Percentiles rank a stretch among this genome's conserved stretches.
phyloP scores from a whole-genome alignment of 164 flowering plant genomes.

The Platanus orientalis region DNA sequence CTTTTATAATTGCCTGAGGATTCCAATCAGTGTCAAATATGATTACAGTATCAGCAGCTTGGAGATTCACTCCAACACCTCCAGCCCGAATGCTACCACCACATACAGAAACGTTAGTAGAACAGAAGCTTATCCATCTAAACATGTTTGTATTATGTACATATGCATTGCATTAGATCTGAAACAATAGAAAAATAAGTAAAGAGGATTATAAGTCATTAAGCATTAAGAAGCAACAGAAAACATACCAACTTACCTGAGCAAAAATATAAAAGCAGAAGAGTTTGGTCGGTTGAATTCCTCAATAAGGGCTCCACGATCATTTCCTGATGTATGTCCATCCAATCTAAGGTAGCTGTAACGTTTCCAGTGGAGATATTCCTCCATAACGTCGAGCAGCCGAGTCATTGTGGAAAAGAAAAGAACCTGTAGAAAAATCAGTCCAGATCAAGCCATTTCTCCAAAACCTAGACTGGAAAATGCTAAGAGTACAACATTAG shows the following conservation, averaged over 20 bases:
- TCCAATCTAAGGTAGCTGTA: constrained; percentile 90
- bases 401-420: constrained; percentile 99
- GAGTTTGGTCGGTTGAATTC: constrained; percentile 71
- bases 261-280: constrained; percentile 81
- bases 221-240: not conserved
- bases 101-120: constrained; percentile 16
- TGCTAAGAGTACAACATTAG: no score
- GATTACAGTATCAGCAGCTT: constrained; percentile 98
- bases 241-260: constrained; percentile 41
- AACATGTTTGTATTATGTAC: not conserved
- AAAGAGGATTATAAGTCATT: not conserved
- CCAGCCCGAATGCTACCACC: constrained; percentile 89
- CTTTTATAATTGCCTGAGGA: constrained; percentile 72
- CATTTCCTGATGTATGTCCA: constrained; percentile 95
- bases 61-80: constrained; percentile 99
- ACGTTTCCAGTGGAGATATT: constrained; percentile 77
- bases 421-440: constrained; percentile 60
- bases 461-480: no score
- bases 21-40: constrained; percentile 99
- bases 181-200: not conserved
- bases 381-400: constrained; percentile 98
- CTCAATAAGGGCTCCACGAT: constrained; percentile 92
- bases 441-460: not conserved
- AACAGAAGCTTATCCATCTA: not conserved
- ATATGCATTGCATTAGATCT: not conserved